phyloP scores from a whole-genome alignment of 2,329 filamentous ascomycete genomes.

The Sporothrix mexicana region DNA sequence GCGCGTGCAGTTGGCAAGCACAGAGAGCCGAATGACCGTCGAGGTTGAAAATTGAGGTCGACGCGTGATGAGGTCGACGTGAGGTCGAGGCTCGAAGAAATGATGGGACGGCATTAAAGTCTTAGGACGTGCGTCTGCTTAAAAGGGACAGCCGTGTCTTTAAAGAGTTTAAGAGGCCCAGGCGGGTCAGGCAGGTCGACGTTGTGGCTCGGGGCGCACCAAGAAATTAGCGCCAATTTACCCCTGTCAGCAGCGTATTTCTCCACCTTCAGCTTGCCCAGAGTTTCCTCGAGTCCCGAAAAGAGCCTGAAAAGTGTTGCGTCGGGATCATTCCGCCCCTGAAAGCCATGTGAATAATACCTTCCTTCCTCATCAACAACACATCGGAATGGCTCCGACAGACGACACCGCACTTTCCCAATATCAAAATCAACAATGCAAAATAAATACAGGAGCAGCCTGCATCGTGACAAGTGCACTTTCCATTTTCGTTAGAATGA shows the following conservation, averaged over 20 bases:
- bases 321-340: not conserved
- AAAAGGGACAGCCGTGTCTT: no score
- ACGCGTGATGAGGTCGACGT: not conserved
- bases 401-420: conserved; percentile 5
- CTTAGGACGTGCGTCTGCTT: no score
- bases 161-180: no score
- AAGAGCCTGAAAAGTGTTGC: not conserved
- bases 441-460: not conserved
- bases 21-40: not conserved
- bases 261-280: not conserved
- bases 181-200: no score
- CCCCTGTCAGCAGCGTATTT: not conserved
- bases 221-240: not conserved
- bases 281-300: not conserved
- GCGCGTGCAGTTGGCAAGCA: not conserved
- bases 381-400: conserved; percentile 7
- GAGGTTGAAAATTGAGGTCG: not conserved
- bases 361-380: conserved; percentile 12
- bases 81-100: not conserved
- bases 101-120: no score
- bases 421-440: not conserved
- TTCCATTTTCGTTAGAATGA: no score
- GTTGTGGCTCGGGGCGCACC: not conserved
- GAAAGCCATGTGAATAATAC: not conserved
- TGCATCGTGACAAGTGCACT: not conserved